Base-by-base conservation (phyloP, 495 filamentous ascomycete species). In the Astrocystis sublimbata region DNA sequence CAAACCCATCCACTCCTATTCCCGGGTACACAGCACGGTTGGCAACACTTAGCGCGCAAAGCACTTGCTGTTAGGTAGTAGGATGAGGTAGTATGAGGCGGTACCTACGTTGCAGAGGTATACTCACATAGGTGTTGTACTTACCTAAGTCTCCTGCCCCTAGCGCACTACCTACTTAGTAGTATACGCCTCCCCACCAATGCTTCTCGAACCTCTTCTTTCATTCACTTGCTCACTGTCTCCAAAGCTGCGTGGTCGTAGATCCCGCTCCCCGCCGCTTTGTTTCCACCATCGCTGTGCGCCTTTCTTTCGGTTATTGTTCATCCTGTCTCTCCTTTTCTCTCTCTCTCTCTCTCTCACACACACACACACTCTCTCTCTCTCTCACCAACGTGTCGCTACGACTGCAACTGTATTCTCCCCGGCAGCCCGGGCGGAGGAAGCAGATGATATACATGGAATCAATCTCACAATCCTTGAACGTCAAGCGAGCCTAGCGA, bases 261-360 rank as follows among this genome's bases (percentile, higher is more conserved):
- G 56, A 59, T 59, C 56, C 56, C 10, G 47, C 30, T 28, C 38
- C 40, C n/a, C n/a, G n/a, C n/a, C 52, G 54, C 54, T 41, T 57
- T 17, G 15, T 57, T 57, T 57, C 40, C 49, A 9, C 30, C 28
- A 6, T 15, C 21, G 38, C 45, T 53, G 26, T 35, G n/a, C n/a
- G n/a, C n/a, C n/a, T 61, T 51, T 41, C 24, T 31, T 43, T 31
- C 17, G 9, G 35, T 58, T 30, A 35, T 31, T 10, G 9, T 47
- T 58, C 41, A 35, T 31, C 10, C 26, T 35, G 13, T 30, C 30
- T 49, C 26, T 38, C 35, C 40, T 23, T 31, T 41, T 42, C 5
- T 1, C 38, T 23, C 17, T 46, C 4, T 35, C 24, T 5, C 6
- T 42, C 13, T 46, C 35, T 38, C 9, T 3, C n/a, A n/a, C n/a